These are phyloP conservation scores for Ophiocordyceps sinensis DNA, from an alignment of 2,329 filamentous ascomycete genomes.

Conservation along the genomic window DNA sequence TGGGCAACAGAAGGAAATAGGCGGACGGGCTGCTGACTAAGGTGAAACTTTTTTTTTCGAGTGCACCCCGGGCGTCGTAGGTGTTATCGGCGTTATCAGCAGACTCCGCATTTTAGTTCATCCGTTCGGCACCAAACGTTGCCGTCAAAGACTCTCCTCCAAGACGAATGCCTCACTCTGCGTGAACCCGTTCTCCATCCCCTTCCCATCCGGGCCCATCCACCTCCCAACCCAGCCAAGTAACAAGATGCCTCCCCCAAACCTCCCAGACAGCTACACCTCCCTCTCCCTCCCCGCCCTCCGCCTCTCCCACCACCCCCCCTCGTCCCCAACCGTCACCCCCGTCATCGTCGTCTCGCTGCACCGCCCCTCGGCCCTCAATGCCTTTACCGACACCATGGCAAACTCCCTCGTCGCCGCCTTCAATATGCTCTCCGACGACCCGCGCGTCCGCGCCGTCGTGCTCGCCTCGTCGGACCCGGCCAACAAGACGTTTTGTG, in stretches of 20 bases:
- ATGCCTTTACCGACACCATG: conserved; percentile 56
- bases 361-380: conserved; percentile 49
- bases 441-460: conserved; percentile 38
- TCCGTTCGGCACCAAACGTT: no score
- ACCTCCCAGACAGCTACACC: conserved; percentile 23
- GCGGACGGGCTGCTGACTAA: no score
- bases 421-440: conserved; percentile 33
- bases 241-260: not conserved
- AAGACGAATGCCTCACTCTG: no score
- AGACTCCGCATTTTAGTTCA: no score
- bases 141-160: no score
- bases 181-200: no score
- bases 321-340: conserved; percentile 37
- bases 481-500: conserved; percentile 38
- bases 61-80: no score
- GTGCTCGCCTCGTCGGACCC: conserved; percentile 38
- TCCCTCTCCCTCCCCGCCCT: conserved; percentile 27
- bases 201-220: no score
- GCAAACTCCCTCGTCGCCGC: conserved; percentile 42
- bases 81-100: no score
- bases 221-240: not conserved
- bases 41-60: no score
- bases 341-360: conserved; percentile 49
- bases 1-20: no score
- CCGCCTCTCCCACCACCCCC: conserved; percentile 32